A percentile compares a stretch with the other conserved stretches of the same genome.
Evolutionary conservation across 305 asterid genomes (phyloP).

Genomic region (Withania somnifera): DNA sequence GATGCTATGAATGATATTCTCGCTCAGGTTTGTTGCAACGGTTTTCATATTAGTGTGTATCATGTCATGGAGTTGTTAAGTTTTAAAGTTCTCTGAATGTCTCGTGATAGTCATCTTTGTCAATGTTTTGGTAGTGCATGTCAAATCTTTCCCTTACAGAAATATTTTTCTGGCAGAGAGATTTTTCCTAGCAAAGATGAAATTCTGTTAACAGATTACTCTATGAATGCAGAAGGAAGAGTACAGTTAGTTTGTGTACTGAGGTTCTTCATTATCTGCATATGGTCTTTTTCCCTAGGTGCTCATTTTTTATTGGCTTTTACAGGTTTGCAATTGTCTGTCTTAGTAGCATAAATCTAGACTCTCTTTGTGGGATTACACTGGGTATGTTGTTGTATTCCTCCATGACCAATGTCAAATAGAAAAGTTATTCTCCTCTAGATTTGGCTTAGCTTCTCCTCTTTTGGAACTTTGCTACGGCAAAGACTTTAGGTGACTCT

Average conservation of each 20-base stretch:
- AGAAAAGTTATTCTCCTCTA: neutral
- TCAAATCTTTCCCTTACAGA: neutral
- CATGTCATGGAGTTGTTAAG: neutral
- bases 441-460: neutral
- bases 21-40: constrained; percentile 64
- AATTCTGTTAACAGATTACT: neutral
- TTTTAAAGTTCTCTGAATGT: neutral
- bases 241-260: neutral
- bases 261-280: no score
- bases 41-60: neutral
- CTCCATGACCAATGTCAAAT: neutral
- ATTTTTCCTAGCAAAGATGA: neutral
- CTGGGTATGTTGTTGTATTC: neutral
- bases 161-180: neutral
- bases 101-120: neutral
- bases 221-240: neutral
- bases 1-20: constrained; percentile 93
- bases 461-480: neutral
- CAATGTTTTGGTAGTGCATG: neutral
- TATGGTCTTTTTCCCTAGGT: no score
- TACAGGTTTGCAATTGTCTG: neutral
- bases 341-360: neutral
- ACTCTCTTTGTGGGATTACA: no score
- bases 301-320: no score
- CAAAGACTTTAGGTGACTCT: neutral